Evolutionary conservation across 805 yeast species (phyloP), one percentile per base, ranked within the genome.

Genomic region (Metschnikowia gelsemii): DNA sequence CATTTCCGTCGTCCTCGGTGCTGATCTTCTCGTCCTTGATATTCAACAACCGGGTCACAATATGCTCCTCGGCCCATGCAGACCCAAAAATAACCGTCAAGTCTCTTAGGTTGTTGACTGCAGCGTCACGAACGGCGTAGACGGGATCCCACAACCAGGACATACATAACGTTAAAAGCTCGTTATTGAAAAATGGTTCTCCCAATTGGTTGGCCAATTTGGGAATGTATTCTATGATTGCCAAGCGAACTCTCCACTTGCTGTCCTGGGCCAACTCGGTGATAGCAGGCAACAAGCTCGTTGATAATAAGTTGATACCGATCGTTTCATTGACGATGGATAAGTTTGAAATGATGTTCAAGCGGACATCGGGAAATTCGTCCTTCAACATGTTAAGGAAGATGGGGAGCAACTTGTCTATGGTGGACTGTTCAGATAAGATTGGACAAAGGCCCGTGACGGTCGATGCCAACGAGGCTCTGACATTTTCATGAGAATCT

Each of bases 101-200:
- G 52, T 84, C 82, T 52, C 78, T 82, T 53, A 93, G 71, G 63
- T 90, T 93, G 42, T 73, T 70, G 23, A 93, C 95, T 1, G 98
- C 98, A 8, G 99, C 99, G 52, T 88, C 95, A 65, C 99, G 82
- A 47, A 93, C 90, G 4, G 98, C 90, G 66, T 80, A 93, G 28
- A 93, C 99, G 4, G 90, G 86, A 68, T 93, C 99, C 96, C 97
- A 90, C 51, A 93, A 73, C 98, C 99, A 93, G n/a, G 90, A 85
- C 78, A 93, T 78, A 57, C 96, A 93, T 54, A 93, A 73, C 36
- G 86, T 82, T 49, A 95, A 89, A 51, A 93, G 73, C 56, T 90
- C 96, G 61, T 87, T 86, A 63, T 93, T 93, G 66, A 93, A 93
- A 58, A 91, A 89, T 21, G 87, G 82, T 39, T 86, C 90, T 21